Conservation (phyloP, 2,329 filamentous ascomycete species). For the Monosporascus sp. region DNA sequence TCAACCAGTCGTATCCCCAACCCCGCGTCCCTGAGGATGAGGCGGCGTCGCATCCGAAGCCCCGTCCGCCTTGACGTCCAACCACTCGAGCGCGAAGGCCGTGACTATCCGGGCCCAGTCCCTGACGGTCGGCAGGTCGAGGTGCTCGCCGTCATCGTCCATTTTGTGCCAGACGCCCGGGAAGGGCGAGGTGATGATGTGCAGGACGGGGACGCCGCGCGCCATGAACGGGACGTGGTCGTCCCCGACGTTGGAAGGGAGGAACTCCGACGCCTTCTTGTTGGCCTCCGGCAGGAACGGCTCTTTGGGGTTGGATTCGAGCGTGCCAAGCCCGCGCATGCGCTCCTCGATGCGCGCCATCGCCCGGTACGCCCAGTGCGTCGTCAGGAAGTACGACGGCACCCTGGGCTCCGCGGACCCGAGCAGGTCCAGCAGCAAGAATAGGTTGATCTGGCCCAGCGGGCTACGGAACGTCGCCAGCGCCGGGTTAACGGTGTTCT, state of each 20-base stretch:
- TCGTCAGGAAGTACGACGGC: conserved; percentile 70
- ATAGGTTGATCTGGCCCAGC: conserved; percentile 67
- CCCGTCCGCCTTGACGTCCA: conserved; percentile 55
- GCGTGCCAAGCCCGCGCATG: conserved; percentile 52
- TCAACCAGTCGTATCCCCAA: not conserved
- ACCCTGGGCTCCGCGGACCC: conserved; percentile 56
- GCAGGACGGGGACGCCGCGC: conserved; percentile 69
- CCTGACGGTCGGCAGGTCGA: conserved; percentile 65
- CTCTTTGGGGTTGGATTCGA: conserved; percentile 33
- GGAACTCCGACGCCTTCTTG: conserved; percentile 35
- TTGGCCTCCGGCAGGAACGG: conserved; percentile 53
- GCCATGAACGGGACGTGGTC: conserved; percentile 75
- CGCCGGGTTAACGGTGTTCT: conserved; percentile 57
- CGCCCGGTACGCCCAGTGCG: conserved; percentile 74
- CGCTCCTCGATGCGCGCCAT: conserved; percentile 62
- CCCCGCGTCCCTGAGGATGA: not conserved
- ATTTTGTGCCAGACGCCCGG: conserved; percentile 68
- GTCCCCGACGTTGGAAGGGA: conserved; percentile 49
- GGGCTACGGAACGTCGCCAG: conserved; percentile 64
- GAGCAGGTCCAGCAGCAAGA: conserved; percentile 70
- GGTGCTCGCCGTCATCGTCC: conserved; percentile 65
- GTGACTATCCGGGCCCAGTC: conserved; percentile 73
- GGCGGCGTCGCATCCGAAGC: not conserved
- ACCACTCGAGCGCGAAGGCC: conserved; percentile 73
- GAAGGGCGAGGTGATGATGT: conserved; percentile 69